Evolutionary conservation across 202 grass and related monocot species (phyloP), one percentile per base, ranked within the genome.

Genomic region (Schoenoplectus tabernaemontani): DNA sequence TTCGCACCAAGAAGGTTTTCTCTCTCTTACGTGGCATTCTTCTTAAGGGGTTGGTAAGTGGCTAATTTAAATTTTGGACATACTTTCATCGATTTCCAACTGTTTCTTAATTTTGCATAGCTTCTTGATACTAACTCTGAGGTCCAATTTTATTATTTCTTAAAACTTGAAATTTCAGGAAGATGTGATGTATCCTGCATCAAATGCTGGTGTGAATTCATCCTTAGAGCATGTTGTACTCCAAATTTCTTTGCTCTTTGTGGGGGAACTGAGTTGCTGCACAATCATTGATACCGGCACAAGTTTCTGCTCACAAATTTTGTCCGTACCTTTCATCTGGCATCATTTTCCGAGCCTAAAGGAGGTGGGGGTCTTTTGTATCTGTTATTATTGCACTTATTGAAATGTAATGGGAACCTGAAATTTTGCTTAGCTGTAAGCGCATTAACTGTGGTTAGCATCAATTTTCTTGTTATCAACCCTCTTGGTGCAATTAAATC

Each of bases 321-420:
- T 99, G 79, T 95, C 96, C 20, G 90, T 91, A 82, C 92, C 92
- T 77, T 99, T 95, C 81, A 78, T 99, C 43, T 95, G 96, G 96
- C 90, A 89, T 86, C 92, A 86, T 77, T 80, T 99, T 33, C 81
- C 90, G 8, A 86, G 90, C 36, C 89, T 99, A 62, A 99, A 99
- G 87, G 93, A 95, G 91, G 96, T 95, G 82, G 85, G 64, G 2
- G 65, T 47, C 79, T 83, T 61, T n/a, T 57, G 13, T 84, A 82
- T 50, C 77, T 59, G 59, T n/a, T n/a, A n/a, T 38, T 46, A 82
- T 28, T 58, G 77, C 42, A 37, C 30, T 28, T 34, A 36, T 59
- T 64, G 28, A 26, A 41, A 79, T 84, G 57, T 83, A 1, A 7
- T 19, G 2, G 23, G 23, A 4, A 50, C 22, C 22, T 51, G 23